Percentiles rank a stretch among this genome's conserved stretches.
phyloP scores from a whole-genome alignment of 306 rosid species.

The Vicia villosa region DNA sequence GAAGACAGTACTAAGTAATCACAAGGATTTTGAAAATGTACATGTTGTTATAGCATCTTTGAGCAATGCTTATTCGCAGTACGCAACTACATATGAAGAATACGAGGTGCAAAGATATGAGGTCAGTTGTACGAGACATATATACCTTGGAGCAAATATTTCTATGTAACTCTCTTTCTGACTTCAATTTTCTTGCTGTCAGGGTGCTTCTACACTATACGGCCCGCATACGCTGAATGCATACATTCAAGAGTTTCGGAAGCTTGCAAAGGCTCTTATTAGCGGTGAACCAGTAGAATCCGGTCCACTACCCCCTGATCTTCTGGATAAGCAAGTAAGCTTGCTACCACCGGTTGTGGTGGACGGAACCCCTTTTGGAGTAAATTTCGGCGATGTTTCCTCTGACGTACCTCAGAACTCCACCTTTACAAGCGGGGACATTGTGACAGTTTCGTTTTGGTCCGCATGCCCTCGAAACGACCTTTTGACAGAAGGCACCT shows the following conservation, averaged over 20 bases:
- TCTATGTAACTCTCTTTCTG: background rate
- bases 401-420: slow-evolving; percentile 69
- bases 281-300: slow-evolving; percentile 44
- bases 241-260: slow-evolving; percentile 89
- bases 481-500: slow-evolving; percentile 94
- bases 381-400: slow-evolving; percentile 67
- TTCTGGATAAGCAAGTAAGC: slow-evolving; percentile 70
- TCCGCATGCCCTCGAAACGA: slow-evolving; percentile 94
- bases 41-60: slow-evolving; percentile 83
- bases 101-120: slow-evolving; percentile 88
- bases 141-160: slow-evolving; percentile 5
- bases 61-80: slow-evolving; percentile 89
- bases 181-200: slow-evolving; percentile 30
- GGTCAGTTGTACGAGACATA: slow-evolving; percentile 74
- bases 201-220: slow-evolving; percentile 91
- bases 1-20: slow-evolving; percentile 52
- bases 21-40: slow-evolving; percentile 45
- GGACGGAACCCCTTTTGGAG: slow-evolving; percentile 70
- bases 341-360: slow-evolving; percentile 75
- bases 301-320: slow-evolving; percentile 90
- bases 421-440: slow-evolving; percentile 65
- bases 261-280: slow-evolving; percentile 69
- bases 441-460: slow-evolving; percentile 72
- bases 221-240: slow-evolving; percentile 89
- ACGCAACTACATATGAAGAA: slow-evolving; percentile 83